Percentiles rank a stretch among this genome's conserved stretches.
Evolutionary conservation across 805 yeast genomes (phyloP).

Genomic region (Kluyveromyces lactis): DNA sequence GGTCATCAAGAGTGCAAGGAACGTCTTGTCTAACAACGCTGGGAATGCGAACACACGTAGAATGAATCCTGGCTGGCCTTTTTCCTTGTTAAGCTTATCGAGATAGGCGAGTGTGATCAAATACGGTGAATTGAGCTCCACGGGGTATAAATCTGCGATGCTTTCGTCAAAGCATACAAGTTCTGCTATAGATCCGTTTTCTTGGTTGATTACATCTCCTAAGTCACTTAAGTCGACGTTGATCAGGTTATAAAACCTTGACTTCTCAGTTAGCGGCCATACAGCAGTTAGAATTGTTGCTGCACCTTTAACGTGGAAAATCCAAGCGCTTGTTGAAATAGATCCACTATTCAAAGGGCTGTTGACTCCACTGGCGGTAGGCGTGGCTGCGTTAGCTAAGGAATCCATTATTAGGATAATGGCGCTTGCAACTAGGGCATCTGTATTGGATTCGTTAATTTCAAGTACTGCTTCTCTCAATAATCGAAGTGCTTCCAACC

Average conservation of each 20-base stretch:
- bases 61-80: constrained; percentile 78
- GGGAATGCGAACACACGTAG: constrained; percentile 87
- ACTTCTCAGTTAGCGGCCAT: constrained; percentile 76
- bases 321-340: constrained; percentile 93
- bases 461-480: constrained; percentile 80
- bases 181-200: constrained; percentile 39
- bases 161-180: constrained; percentile 79
- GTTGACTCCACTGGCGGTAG: constrained; percentile 30
- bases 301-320: constrained; percentile 94
- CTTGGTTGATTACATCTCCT: constrained; percentile 49
- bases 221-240: constrained; percentile 87
- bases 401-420: constrained; percentile 87
- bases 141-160: constrained; percentile 79
- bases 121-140: constrained; percentile 75
- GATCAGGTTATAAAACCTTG: constrained; percentile 58
- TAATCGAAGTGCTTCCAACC: constrained; percentile 77
- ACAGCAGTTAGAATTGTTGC: constrained; percentile 93
- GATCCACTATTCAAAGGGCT: constrained; percentile 26
- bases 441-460: constrained; percentile 78
- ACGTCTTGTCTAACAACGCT: constrained; percentile 76
- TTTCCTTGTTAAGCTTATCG: constrained; percentile 74
- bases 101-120: constrained; percentile 78
- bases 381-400: constrained; percentile 74
- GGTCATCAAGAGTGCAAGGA: constrained; percentile 66
- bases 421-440: constrained; percentile 89